phyloP scores from a whole-genome alignment of 305 asterid species.

The Plantago coronopus region DNA sequence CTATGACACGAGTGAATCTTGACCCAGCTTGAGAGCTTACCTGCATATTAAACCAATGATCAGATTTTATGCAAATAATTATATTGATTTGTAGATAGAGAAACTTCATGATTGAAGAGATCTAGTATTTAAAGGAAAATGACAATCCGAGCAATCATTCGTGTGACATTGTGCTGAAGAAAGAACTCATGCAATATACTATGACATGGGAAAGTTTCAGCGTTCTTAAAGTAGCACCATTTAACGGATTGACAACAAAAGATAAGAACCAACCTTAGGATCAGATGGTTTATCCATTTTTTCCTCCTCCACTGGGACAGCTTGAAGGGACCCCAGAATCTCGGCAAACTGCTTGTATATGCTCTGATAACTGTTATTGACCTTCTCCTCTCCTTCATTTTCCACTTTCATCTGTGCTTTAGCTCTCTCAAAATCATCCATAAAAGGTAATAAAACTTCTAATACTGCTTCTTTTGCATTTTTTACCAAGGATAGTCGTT shows the following conservation, averaged over 20 bases:
- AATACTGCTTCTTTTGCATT: slow-evolving; percentile 79
- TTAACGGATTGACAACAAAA: not conserved
- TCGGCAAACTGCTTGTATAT: slow-evolving; percentile 79
- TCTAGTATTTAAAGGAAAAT: not conserved
- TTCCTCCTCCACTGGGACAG: slow-evolving; percentile 58
- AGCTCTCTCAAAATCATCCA: slow-evolving; percentile 89
- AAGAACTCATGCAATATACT: not conserved
- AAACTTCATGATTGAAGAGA: slow-evolving; percentile 2
- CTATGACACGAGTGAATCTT: slow-evolving; percentile 55
- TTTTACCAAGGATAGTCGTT: slow-evolving; percentile 52
- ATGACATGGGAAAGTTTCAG: not conserved
- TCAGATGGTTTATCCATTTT: slow-evolving; percentile 65
- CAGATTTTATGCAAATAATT: slow-evolving; percentile 18
- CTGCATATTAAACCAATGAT: slow-evolving; percentile 52
- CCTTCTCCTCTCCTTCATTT: slow-evolving; percentile 79
- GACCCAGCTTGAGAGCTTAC: slow-evolving; percentile 70
- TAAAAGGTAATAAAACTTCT: slow-evolving; percentile 63
- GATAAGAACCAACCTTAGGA: slow-evolving; percentile 49
- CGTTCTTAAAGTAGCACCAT: not conserved
- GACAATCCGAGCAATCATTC: too few relatives aligned
- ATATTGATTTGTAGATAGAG: slow-evolving; percentile 22
- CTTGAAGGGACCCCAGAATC: slow-evolving; percentile 67
- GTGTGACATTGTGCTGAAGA: too few relatives aligned
- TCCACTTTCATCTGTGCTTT: slow-evolving; percentile 66
- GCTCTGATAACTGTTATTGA: slow-evolving; percentile 65